Evolutionary conservation across 306 rosid species (phyloP).

Genomic region (Prinsepia uniflora): DNA sequence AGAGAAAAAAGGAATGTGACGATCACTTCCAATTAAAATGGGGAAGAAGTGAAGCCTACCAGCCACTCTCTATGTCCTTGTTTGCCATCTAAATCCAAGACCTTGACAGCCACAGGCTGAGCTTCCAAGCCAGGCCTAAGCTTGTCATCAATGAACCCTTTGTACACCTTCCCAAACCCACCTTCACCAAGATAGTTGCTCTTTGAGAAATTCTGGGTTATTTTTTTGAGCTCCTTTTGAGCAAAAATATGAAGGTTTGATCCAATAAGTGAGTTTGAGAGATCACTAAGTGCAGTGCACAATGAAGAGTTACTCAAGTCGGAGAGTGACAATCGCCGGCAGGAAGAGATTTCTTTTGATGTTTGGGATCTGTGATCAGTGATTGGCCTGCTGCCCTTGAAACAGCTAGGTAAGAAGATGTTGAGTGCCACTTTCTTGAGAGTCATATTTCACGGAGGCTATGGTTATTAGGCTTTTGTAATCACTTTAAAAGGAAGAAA

Average conservation of each 20-base stretch:
- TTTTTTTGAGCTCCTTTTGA: slow-evolving; percentile 52
- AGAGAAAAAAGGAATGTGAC: no score
- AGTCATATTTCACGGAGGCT: slow-evolving; percentile 32
- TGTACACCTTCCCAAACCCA: slow-evolving; percentile 84
- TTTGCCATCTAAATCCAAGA: slow-evolving; percentile 71
- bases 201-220: slow-evolving; percentile 53
- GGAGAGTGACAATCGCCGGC: slow-evolving; percentile 57
- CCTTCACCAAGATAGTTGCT: slow-evolving; percentile 78
- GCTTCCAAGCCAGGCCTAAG: slow-evolving; percentile 51
- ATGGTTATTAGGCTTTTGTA: slow-evolving; percentile 2
- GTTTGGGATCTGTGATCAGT: slow-evolving; percentile 24
- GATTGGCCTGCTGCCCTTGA: slow-evolving; percentile 27
- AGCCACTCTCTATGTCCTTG: slow-evolving; percentile 98
- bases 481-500: neutral
- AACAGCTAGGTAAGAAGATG: slow-evolving; percentile 48
- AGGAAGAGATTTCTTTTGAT: slow-evolving; percentile 35
- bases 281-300: slow-evolving; percentile 61
- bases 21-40: neutral
- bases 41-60: slow-evolving; percentile 36
- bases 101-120: slow-evolving; percentile 72
- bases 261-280: slow-evolving; percentile 65
- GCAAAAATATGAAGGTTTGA: slow-evolving; percentile 78
- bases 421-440: slow-evolving; percentile 36
- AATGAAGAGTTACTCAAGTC: slow-evolving; percentile 68
- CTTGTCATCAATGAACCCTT: slow-evolving; percentile 72